Evolutionary conservation across 2,329 filamentous ascomycete species (phyloP).

Genomic region (Lizonia empirigonia): DNA sequence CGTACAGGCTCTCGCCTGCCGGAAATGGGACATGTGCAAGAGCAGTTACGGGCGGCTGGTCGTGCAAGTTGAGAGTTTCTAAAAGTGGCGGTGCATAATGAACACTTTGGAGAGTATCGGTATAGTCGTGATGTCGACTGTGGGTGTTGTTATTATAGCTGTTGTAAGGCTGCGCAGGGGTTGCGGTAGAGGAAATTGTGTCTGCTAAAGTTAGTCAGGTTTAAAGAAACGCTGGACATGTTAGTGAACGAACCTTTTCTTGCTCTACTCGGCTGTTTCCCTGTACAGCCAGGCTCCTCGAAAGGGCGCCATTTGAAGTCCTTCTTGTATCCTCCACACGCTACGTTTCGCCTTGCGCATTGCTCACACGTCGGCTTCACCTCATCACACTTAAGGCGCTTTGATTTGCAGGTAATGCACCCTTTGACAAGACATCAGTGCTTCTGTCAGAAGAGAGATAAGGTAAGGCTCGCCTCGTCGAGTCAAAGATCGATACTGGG

Average conservation of each 20-base stretch:
- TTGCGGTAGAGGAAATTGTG: conserved; percentile 12
- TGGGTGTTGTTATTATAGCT: not conserved
- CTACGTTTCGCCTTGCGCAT: conserved; percentile 67
- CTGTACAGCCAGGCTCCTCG: conserved; percentile 64
- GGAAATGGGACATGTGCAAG: conserved; percentile 22
- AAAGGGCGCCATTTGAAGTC: conserved; percentile 78
- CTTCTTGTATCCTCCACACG: conserved; percentile 74
- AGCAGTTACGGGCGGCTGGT: conserved; percentile 13
- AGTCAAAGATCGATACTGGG: not conserved
- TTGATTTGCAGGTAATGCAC: conserved; percentile 75
- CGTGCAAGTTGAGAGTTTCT: conserved; percentile 16
- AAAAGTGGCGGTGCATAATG: conserved; percentile 22
- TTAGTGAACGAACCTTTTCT: conserved; percentile 53
- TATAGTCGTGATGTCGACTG: conserved; percentile 16
- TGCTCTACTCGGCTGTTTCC: conserved; percentile 50
- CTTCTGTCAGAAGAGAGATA: not conserved
- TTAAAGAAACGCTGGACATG: not conserved
- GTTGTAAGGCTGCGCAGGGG: conserved; percentile 8
- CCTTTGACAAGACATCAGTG: conserved; percentile 52
- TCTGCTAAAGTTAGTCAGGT: conserved; percentile 20
- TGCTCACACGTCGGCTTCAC: conserved; percentile 71
- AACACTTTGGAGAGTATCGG: conserved; percentile 11
- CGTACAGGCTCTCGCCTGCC: conserved; percentile 14
- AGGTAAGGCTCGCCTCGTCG: not conserved
- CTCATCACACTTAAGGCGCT: conserved; percentile 76